phyloP scores from a whole-genome alignment of 179 eudicot species.

The Monotropa hypopitys region DNA sequence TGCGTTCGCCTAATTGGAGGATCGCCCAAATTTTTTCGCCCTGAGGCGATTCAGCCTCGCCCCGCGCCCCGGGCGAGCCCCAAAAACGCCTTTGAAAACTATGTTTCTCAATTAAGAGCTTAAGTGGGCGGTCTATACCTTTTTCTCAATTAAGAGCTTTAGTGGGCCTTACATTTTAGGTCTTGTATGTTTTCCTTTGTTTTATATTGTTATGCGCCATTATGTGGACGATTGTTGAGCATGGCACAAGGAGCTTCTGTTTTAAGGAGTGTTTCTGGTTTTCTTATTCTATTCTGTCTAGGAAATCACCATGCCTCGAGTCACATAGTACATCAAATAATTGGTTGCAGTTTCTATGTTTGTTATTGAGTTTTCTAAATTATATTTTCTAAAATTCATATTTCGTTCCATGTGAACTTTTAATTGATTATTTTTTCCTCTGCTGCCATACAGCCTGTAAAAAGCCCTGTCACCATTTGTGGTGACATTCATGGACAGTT shows the following conservation, averaged over 20 bases:
- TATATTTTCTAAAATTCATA: neutral
- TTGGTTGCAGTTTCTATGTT: neutral
- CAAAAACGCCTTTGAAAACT: too few relatives aligned
- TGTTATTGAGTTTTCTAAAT: neutral
- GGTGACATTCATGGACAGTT: slow-evolving; percentile 96
- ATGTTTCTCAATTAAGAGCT: too few relatives aligned
- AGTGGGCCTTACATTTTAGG: neutral
- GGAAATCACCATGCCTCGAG: neutral
- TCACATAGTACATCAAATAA: neutral
- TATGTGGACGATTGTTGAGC: neutral
- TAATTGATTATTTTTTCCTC: neutral
- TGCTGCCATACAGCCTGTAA: slow-evolving; percentile 63
- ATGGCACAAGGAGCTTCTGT: neutral
- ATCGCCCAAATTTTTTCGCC: too few relatives aligned
- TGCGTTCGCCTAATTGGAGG: too few relatives aligned
- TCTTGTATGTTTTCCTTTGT: neutral
- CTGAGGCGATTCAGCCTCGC: too few relatives aligned
- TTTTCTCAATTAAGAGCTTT: neutral
- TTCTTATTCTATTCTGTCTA: neutral
- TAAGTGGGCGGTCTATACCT: neutral
- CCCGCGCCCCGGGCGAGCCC: too few relatives aligned
- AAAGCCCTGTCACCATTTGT: slow-evolving; percentile 91
- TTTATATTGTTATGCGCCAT: too few relatives aligned
- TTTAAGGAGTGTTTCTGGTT: neutral
- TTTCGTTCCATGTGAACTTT: neutral